phyloP scores from a whole-genome alignment of 2,329 filamentous ascomycete genomes.

The Diaporthe batatas region DNA sequence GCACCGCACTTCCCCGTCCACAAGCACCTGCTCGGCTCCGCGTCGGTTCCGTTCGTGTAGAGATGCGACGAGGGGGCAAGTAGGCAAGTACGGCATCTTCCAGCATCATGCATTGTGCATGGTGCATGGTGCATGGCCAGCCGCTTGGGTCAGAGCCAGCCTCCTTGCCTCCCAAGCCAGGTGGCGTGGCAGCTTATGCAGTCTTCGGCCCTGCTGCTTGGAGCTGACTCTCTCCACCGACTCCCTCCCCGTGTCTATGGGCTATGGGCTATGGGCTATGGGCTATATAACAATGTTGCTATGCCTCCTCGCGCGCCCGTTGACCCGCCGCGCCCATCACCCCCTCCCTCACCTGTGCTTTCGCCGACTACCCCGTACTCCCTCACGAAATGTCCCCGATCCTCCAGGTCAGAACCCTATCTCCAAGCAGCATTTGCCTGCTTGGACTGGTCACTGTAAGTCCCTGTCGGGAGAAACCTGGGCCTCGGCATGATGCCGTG shows the following conservation, averaged over 20 bases:
- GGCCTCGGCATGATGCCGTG: neutral
- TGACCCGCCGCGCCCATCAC: neutral
- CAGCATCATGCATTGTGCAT: neutral
- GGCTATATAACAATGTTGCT: constrained; percentile 1
- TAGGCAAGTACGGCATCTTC: neutral
- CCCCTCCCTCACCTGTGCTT: neutral
- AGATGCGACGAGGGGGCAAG: neutral
- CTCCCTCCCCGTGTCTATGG: constrained; percentile 5
- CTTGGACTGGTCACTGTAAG: constrained; percentile 37
- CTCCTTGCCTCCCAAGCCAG: constrained; percentile 15
- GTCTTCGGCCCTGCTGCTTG: constrained; percentile 14
- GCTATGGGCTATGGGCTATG: too few species aligned
- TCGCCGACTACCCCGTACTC: neutral
- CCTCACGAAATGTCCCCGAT: constrained; percentile 6
- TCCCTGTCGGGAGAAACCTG: neutral
- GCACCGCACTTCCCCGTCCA: neutral
- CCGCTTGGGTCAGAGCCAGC: constrained; percentile 2
- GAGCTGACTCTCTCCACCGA: neutral
- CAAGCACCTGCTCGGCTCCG: neutral
- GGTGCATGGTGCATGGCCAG: neutral
- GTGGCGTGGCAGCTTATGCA: constrained; percentile 25
- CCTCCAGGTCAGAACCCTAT: neutral
- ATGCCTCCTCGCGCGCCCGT: neutral
- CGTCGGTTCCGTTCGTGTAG: constrained; percentile 7
- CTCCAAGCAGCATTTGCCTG: constrained; percentile 27